Evolutionary conservation across 305 asterid species (phyloP).

Genomic region (Solanum hybrid): DNA sequence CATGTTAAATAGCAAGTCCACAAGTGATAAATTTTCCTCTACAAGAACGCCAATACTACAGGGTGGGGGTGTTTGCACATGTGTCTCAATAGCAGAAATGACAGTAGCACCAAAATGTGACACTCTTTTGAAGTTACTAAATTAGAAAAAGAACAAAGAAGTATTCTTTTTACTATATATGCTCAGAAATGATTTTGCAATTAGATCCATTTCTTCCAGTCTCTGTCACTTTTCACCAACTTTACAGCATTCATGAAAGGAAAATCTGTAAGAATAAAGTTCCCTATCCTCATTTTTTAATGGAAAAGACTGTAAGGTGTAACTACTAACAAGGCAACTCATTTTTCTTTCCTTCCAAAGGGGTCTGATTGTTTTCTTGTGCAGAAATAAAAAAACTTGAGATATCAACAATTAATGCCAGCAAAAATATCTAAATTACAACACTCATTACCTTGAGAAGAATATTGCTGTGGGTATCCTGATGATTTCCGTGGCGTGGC

Average conservation of each 20-base stretch:
- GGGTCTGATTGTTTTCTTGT: not conserved
- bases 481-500: constrained; percentile 92
- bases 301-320: not conserved
- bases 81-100: not conserved
- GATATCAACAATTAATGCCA: not conserved
- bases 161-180: not conserved
- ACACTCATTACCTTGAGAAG: constrained; percentile 46
- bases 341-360: not conserved
- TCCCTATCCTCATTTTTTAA: not conserved
- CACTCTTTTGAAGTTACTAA: not conserved
- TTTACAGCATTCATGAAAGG: not conserved
- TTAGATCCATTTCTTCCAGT: not conserved
- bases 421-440: not conserved
- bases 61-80: not conserved
- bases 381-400: constrained; percentile 1
- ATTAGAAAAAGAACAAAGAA: not conserved
- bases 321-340: not conserved
- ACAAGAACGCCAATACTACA: not conserved
- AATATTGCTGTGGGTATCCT: constrained; percentile 68
- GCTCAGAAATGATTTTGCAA: not conserved
- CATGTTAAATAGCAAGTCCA: not conserved
- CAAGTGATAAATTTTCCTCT: not conserved
- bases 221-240: not conserved
- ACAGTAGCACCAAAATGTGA: not conserved
- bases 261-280: not conserved